Evolutionary conservation across 495 filamentous ascomycete species (phyloP).

Genomic region (Penicillium flavigenum): DNA sequence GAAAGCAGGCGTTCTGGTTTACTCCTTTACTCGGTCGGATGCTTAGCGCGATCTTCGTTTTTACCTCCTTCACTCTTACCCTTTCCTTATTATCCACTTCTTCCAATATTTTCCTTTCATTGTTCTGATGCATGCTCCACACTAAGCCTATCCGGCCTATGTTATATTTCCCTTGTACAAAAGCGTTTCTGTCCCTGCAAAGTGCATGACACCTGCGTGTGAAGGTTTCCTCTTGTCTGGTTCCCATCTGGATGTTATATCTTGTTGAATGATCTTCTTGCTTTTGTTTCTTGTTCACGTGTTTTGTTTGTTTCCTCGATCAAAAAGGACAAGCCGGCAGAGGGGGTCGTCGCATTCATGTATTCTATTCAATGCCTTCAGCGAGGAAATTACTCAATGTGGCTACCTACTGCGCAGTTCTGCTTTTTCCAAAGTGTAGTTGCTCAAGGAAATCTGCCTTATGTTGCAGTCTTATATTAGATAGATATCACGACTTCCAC

Average conservation of each 20-base stretch:
- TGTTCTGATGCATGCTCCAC: slow-evolving; percentile 24
- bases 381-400: slow-evolving; percentile 30
- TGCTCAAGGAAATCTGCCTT: neutral
- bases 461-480: neutral
- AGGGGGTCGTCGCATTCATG: slow-evolving; percentile 29
- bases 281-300: slow-evolving; percentile 18
- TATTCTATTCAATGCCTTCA: slow-evolving; percentile 31
- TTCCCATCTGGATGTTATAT: slow-evolving; percentile 18
- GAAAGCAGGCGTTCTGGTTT: slow-evolving; percentile 49
- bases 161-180: slow-evolving; percentile 37
- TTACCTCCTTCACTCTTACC: slow-evolving; percentile 8
- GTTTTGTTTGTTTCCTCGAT: slow-evolving; percentile 18
- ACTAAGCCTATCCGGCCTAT: slow-evolving; percentile 18
- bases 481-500: neutral
- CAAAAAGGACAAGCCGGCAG: slow-evolving; percentile 15
- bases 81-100: slow-evolving; percentile 17
- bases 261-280: slow-evolving; percentile 21
- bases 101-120: slow-evolving; percentile 8
- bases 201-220: slow-evolving; percentile 20
- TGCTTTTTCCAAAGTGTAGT: neutral
- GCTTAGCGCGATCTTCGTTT: slow-evolving; percentile 33
- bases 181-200: slow-evolving; percentile 31
- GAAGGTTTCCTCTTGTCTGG: slow-evolving; percentile 18
- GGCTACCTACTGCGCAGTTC: slow-evolving; percentile 10
- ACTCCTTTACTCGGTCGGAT: slow-evolving; percentile 31